Conservation (phyloP, 2,329 filamentous ascomycete genomes). For the Scedosporium boydii region DNA sequence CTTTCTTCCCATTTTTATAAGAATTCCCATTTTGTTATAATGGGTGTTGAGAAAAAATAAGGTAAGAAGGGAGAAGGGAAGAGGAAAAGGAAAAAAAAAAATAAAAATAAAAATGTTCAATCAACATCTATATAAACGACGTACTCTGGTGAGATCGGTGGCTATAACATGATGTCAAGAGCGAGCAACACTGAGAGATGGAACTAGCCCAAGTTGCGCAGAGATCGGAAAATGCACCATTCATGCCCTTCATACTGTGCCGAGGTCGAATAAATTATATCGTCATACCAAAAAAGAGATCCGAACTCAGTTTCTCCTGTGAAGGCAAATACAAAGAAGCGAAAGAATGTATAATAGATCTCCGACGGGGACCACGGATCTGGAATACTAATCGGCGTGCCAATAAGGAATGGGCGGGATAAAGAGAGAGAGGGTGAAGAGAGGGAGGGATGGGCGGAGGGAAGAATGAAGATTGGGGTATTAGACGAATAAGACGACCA, state of each 20-base stretch:
- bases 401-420: neutral
- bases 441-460: neutral
- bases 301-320: neutral
- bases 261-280: neutral
- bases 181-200: constrained; percentile 3
- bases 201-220: constrained; percentile 1
- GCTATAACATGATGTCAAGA: constrained; percentile 5
- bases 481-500: constrained; percentile 1
- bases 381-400: neutral
- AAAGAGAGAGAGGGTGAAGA: no score
- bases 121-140: neutral
- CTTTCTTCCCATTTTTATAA: neutral
- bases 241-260: constrained; percentile 4
- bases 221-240: constrained; percentile 1
- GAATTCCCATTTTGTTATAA: no score
- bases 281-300: constrained; percentile 1
- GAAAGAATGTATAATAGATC: neutral
- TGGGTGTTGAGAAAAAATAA: neutral
- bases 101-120: neutral
- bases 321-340: neutral
- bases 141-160: neutral
- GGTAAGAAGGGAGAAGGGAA: neutral
- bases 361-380: neutral
- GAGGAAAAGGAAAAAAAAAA: neutral
- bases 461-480: neutral